phyloP scores from a whole-genome alignment of 225 moss, liverwort and hornwort genomes.

The Bryoerythrophyllum caledonicum region DNA sequence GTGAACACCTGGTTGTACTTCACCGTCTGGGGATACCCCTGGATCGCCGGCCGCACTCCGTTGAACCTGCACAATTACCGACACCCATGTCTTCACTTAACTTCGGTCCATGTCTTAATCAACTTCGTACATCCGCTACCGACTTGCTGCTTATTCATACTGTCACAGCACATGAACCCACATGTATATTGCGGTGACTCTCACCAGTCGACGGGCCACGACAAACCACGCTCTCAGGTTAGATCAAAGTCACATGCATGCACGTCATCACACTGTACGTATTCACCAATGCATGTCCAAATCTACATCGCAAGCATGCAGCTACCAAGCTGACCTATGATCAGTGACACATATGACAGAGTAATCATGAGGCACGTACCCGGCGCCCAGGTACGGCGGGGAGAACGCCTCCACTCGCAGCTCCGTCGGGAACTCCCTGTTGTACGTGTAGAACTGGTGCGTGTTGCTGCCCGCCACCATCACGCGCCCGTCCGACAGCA shows the following conservation, averaged over 20 bases:
- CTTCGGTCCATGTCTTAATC: too few relatives aligned
- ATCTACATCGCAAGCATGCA: too few relatives aligned
- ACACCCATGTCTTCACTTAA: background rate
- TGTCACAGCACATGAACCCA: too few relatives aligned
- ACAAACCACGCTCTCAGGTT: too few relatives aligned
- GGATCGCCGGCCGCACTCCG: background rate
- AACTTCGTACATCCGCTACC: too few relatives aligned
- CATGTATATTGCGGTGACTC: too few relatives aligned
- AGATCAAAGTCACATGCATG: too few relatives aligned
- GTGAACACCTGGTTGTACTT: slow-evolving; percentile 24
- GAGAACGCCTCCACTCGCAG: slow-evolving; percentile 23
- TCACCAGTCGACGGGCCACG: background rate
- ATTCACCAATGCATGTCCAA: background rate
- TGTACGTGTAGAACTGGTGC: slow-evolving; percentile 23
- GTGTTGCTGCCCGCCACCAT: slow-evolving; percentile 16
- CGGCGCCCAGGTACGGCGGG: slow-evolving; percentile 5
- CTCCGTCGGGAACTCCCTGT: background rate
- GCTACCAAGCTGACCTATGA: too few relatives aligned
- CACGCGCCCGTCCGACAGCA: slow-evolving; percentile 9
- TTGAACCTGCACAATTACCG: background rate
- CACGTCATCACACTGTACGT: background rate
- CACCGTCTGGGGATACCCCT: background rate
- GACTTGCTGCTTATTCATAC: too few relatives aligned
- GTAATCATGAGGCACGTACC: background rate
- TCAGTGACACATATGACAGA: too few relatives aligned